Base-by-base conservation (phyloP, 1,284 basidiomycete species). In the Thecaphora thlaspeos region DNA sequence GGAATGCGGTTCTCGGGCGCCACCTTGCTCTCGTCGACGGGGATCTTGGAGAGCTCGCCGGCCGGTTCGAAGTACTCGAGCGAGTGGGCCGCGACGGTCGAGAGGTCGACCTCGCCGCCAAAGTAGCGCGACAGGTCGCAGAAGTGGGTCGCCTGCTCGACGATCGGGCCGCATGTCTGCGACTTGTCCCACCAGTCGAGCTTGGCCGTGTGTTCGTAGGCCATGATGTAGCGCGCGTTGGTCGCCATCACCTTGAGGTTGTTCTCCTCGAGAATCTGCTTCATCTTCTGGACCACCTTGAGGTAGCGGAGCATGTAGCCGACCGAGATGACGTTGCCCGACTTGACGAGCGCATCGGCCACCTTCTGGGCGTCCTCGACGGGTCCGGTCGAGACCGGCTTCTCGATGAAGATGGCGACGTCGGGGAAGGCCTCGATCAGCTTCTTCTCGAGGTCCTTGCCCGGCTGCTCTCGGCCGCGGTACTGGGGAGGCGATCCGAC, bases 161-260 rank as follows among this genome's bases (percentile, higher is more conserved):
- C 85, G 73, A 98, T 86, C 14, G 94, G 94, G 34, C 94, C 94
- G 43, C 75, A 87, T 85, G 87, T 88, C 81, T 85, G 89, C 22
- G 87, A 85, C 81, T 97, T 97, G 84, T 94, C 88, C 95, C 95
- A 98, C 94, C 95, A 78, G 70, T 92, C 90, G 4, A 85, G 86
- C 81, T 95, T 95, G 43, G 86, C 86, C 1, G 75, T 75, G 57
- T 73, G 66, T 86, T 82, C 79, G 67, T 95, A 96, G 21, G 94
- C 93, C 78, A 88, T 90, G 36, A 91, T 90, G 80, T 97, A 97
- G 61, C 93, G 88, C 10, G 92, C 93, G 68, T 93, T 88, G 48
- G 93, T 96, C 46, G 89, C 85, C 93, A 98, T 97, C 54, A 98
- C 92, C n/a, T 88, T 89, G 56, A 97, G 84, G 76, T 92, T 85